These are phyloP conservation scores for Paratinospora sagittata DNA, from an alignment of 164 flowering plant species.

Conservation along the genomic window DNA sequence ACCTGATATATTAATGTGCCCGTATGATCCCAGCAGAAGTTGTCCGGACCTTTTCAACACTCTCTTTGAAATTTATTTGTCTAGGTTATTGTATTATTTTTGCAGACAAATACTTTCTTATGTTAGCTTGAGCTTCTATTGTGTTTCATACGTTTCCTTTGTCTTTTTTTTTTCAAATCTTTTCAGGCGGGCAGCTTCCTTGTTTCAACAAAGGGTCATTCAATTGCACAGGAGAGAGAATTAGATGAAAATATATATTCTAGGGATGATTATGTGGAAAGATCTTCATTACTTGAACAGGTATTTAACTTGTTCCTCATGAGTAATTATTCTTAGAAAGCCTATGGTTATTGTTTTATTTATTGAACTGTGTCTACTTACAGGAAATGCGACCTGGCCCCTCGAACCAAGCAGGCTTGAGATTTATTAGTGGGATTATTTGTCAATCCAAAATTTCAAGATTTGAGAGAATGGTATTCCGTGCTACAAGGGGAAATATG, in stretches of 20 bases:
- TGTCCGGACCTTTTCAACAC: no score
- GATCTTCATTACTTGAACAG: slow-evolving; percentile 82
- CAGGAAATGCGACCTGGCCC: slow-evolving; percentile 76
- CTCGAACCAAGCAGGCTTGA: slow-evolving; percentile 71
- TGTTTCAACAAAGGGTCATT: slow-evolving; percentile 56
- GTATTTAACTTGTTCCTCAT: slow-evolving; percentile 25
- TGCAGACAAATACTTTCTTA: not conserved
- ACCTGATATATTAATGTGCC: no score
- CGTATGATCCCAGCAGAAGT: no score
- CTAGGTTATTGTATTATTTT: not conserved
- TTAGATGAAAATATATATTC: slow-evolving; percentile 59
- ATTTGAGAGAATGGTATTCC: slow-evolving; percentile 96
- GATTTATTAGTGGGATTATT: slow-evolving; percentile 89
- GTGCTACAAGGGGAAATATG: slow-evolving; percentile 98
- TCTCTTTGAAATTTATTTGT: no score
- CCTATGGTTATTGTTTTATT: slow-evolving; percentile 7
- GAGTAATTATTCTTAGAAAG: slow-evolving; percentile 5
- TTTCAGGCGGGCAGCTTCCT: slow-evolving; percentile 93
- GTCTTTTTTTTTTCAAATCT: slow-evolving; percentile 8
- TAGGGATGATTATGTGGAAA: slow-evolving; percentile 47
- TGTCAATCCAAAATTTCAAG: slow-evolving; percentile 65
- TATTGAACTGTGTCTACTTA: slow-evolving; percentile 11
- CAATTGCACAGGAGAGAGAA: slow-evolving; percentile 64
- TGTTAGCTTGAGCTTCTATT: not conserved
- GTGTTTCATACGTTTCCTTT: not conserved